Base-by-base conservation (phyloP, 495 filamentous ascomycete species). In the Gamarada debralockiae region DNA sequence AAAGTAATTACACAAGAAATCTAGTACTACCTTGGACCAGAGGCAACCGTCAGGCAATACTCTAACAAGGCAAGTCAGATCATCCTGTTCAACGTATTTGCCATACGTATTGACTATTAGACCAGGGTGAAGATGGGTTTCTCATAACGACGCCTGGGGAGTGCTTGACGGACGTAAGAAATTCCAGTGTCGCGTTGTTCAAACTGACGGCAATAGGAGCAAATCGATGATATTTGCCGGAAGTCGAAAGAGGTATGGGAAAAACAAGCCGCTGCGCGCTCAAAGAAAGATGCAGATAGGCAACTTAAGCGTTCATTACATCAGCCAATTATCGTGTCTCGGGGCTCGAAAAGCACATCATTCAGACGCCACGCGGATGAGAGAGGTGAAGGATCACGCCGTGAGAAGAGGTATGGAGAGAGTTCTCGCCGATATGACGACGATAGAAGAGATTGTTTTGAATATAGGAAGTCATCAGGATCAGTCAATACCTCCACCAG, bases 241-340 rank as follows among this genome's bases (percentile, higher is more conserved):
- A 79, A 79, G 65, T 78, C 75, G 13, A 77, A 70, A 49, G 71
- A 79, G 47, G 70, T 77, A 63, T 79, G 75, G 75, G 75, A 78
- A 58, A 73, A 65, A 57, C 73, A 79, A 67, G 77, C 77, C 13
- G 76, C 75, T 14, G 76, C 76, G 17, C 62, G 73, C 39, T 68
- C 72, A 37, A 67, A 74, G 48, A 69, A 67, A 41, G 65, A 68
- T 29, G 65, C 72, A 38, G 72, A 72, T 45, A 77, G 72, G 55
- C 61, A 70, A 49, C 64, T 80, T 27, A 80, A 80, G 57, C 69
- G 75, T 24, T 75, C 77, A 20, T 70, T 79, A n/a, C 77, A 80
- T 52, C 70, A 72, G 41, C 77, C 77, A 22, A 65, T 80, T 10
- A 55, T 76, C 36, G 74, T 80, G 13, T 71, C 73, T 40, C 57